Evolutionary conservation across 148 eudicot genomes (phyloP).

Genomic region (Camellia japonica): DNA sequence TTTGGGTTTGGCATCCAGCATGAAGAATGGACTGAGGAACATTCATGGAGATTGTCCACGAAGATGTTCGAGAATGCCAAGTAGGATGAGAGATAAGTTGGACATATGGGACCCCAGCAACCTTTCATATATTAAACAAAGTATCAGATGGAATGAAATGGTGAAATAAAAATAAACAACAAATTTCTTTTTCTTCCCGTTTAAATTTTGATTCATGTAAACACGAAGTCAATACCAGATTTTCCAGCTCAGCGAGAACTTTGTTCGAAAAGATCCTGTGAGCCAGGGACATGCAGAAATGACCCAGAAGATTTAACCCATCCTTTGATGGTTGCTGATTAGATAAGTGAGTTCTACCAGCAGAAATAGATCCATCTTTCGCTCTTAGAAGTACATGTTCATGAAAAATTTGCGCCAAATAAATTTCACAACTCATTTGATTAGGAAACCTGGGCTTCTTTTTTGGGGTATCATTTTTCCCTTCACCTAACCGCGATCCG

Average conservation of each 20-base stretch:
- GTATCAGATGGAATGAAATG: not conserved
- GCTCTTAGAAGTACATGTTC: slow-evolving; percentile 64
- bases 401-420: slow-evolving; percentile 75
- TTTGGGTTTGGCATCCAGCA: slow-evolving; percentile 38
- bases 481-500: slow-evolving; percentile 35
- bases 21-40: slow-evolving; percentile 62
- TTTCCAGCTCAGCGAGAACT: slow-evolving; percentile 70
- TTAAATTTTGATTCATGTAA: not conserved
- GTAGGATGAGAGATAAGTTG: slow-evolving; percentile 82
- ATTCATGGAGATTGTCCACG: slow-evolving; percentile 77
- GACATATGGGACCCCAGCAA: slow-evolving; percentile 64
- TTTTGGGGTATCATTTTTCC: slow-evolving; percentile 21
- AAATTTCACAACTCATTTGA: slow-evolving; percentile 61
- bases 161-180: not conserved
- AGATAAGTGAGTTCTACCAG: slow-evolving; percentile 38
- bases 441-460: slow-evolving; percentile 49
- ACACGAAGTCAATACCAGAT: slow-evolving; percentile 52
- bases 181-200: not conserved
- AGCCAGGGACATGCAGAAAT: slow-evolving; percentile 90
- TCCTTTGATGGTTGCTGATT: slow-evolving; percentile 48
- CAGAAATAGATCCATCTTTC: slow-evolving; percentile 42
- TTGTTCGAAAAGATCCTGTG: slow-evolving; percentile 79
- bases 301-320: slow-evolving; percentile 65
- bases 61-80: slow-evolving; percentile 89
- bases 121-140: slow-evolving; percentile 39